Percentiles rank a stretch among this genome's conserved stretches.
Conservation (phyloP, 1,139 yeast genomes). For the Maudiozyma humilis region DNA sequence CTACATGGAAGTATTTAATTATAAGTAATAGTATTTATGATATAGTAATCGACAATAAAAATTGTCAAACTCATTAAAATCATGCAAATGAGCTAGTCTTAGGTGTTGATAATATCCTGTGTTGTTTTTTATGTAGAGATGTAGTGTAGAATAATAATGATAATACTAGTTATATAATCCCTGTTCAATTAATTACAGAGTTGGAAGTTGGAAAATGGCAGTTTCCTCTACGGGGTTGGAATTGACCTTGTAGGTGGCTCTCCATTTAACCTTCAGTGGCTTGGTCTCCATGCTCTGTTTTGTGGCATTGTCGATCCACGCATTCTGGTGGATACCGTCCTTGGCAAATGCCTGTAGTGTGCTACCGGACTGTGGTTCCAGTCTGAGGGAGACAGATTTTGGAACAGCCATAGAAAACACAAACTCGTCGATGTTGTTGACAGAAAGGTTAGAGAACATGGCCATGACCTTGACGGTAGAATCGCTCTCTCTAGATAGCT, state of each 20-base stretch:
- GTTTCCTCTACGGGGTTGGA: constrained; percentile 46
- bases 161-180: background rate
- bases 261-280: constrained; percentile 73
- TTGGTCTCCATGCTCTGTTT: constrained; percentile 23
- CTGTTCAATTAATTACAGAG: constrained; percentile 12
- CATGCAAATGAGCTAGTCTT: too few relatives aligned
- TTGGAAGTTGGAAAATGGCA: constrained; percentile 43
- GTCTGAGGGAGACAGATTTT: constrained; percentile 52
- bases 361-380: constrained; percentile 64
- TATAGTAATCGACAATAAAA: too few relatives aligned
- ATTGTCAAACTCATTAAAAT: too few relatives aligned
- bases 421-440: constrained; percentile 44
- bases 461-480: constrained; percentile 40
- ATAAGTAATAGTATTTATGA: too few relatives aligned
- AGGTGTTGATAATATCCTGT: too few relatives aligned
- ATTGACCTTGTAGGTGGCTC: constrained; percentile 48
- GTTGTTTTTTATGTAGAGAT: background rate
- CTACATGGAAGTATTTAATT: too few relatives aligned
- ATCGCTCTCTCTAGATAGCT: constrained; percentile 35
- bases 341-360: constrained; percentile 42
- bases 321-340: constrained; percentile 41
- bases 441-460: constrained; percentile 39
- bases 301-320: constrained; percentile 43
- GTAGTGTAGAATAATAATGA: background rate
- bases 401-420: constrained; percentile 80